Evolutionary conservation across 345 rosid genomes (phyloP), one percentile per base, ranked within the genome.

Genomic region (Litchi chinensis): DNA sequence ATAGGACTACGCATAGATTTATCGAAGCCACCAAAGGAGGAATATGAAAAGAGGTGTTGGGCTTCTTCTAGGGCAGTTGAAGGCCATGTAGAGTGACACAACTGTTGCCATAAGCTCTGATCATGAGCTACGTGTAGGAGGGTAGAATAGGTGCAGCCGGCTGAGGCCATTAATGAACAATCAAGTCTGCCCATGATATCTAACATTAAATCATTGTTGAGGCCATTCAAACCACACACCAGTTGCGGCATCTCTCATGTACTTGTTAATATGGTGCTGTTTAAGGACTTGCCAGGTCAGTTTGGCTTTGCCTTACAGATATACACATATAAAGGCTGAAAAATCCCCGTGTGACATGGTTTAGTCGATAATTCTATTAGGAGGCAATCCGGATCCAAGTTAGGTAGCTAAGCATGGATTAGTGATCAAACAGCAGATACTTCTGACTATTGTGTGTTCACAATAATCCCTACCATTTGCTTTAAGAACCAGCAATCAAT

Each of bases 61-160:
- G 78, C 77, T 71, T 76, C 83, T 8, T 77, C 37, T 18, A 77
- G 76, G 6, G 79, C 46, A 6, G 87, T 80, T 18, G 87, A 89
- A 65, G 90, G 89, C 87, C 89, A 85, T 12, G 81, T 77, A 52
- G 83, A 80, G 54, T 76, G 79, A 68, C 87, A 84, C 10, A 77
- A 28, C 10, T 40, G 68, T 39, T 69, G 73, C 89, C 87, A 81
- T 7, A 81, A 71, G 2, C 37, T 50, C 5, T 54, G 86, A 37
- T 80, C 85, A 19, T 26, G 72, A 76, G 85, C 84, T 6, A 79
- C 26, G 52, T 26, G 70, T 9, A 75, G 81, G 68, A 82, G 65
- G 41, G 81, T 46, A 16, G 80, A 65, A 52, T 83, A 82, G 68
- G 90, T 82, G 76, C 86, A 73, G 26, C 84, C 79, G 37, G 78